These are phyloP conservation scores for Aspergillus ustus DNA, from an alignment of 2,329 filamentous ascomycete species.

Conservation along the genomic window DNA sequence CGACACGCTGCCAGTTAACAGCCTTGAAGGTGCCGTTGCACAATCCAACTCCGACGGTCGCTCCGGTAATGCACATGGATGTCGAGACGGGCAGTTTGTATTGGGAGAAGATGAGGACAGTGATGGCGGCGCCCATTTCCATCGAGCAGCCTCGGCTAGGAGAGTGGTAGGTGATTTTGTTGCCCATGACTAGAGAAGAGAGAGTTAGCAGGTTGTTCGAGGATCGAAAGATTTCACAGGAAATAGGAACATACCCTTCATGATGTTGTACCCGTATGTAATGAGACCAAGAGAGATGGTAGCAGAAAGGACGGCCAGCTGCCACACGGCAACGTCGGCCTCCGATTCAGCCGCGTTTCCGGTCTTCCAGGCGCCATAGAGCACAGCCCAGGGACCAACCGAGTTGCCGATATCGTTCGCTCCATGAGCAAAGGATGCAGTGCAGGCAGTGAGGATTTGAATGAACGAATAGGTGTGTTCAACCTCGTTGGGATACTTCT, in stretches of 20 bases:
- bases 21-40: slow-evolving; percentile 74
- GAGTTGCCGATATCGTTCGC: slow-evolving; percentile 78
- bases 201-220: slow-evolving; percentile 14
- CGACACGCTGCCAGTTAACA: slow-evolving; percentile 76
- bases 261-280: slow-evolving; percentile 82
- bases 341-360: slow-evolving; percentile 65
- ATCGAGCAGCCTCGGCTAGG: slow-evolving; percentile 67
- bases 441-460: slow-evolving; percentile 58
- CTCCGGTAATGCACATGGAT: slow-evolving; percentile 79
- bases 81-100: slow-evolving; percentile 77
- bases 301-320: slow-evolving; percentile 69
- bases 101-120: slow-evolving; percentile 75
- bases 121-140: slow-evolving; percentile 80
- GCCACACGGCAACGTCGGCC: slow-evolving; percentile 73
- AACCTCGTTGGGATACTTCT: slow-evolving; percentile 71
- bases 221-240: not conserved
- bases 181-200: slow-evolving; percentile 68
- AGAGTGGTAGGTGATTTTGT: slow-evolving; percentile 75
- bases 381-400: slow-evolving; percentile 70
- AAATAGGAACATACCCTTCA: slow-evolving; percentile 62
- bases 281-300: slow-evolving; percentile 70
- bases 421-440: slow-evolving; percentile 64
- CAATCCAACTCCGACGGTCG: slow-evolving; percentile 76
- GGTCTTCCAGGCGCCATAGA: slow-evolving; percentile 70
- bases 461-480: slow-evolving; percentile 64